Evolutionary conservation across 768 basidiomycete genomes (phyloP), one percentile per base, ranked within the genome.

Genomic region (Nidularia pulvinata): DNA sequence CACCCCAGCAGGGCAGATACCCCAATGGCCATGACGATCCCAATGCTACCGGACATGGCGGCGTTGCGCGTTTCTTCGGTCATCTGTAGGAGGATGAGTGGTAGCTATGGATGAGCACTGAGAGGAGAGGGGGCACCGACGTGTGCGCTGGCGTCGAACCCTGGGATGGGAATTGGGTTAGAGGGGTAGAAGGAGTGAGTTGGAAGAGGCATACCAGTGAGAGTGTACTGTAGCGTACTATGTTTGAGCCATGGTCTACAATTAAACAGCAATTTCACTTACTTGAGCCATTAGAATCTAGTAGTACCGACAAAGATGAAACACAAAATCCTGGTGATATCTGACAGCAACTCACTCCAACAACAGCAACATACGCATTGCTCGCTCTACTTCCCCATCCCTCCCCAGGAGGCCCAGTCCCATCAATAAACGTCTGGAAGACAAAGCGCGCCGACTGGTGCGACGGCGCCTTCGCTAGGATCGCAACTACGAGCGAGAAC

Each of bases 1-100:
- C 85, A 88, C 25, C 89, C 89, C 1, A 91, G 77, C 9, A 89
- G 55, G 1, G 88, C 84, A 4, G 86, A 88, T 13, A 88, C 84
- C 11, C 83, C 85, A 51, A 91, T 88, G 25, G 86, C 79, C 78
- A 83, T 86, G 44, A 89, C 63, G 53, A 89, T 88, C 1, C 86
- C 86, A 30, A 85, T 79, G 32, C 80, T 77, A 1, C 86, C 88
- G 42, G 86, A 81, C 79, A 80, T 85, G 33, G 78, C 82, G 1
- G 85, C 84, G 53, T 82, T 88, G 47, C 71, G 81, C 0, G 90
- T 93, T 68, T 93, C 89, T 68, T 91, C 89, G 0, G 86, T 87
- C 86, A 89, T 86, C 84, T 87, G 33, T 13, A 1, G 36, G 37
- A 10, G 42, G 10, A 9, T 36, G 34, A 10, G 30, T 55, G 13